Conservation (phyloP, 208 protist species). For the Angomonas ambiguus region DNA sequence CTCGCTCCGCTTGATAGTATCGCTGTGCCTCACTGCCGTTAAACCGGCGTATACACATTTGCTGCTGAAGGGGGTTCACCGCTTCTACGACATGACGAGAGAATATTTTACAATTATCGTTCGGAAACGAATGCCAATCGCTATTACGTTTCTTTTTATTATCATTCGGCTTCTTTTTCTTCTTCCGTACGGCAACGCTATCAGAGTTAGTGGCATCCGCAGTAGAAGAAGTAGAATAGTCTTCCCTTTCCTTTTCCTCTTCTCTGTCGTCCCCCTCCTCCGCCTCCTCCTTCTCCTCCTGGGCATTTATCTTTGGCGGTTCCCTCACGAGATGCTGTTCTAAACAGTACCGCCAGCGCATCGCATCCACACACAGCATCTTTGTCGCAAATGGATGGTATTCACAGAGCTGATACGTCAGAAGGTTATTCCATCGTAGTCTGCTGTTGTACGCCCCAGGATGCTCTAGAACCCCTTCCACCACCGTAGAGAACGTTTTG, state of each 20-base stretch:
- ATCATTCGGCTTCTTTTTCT: neutral
- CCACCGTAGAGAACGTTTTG: conserved; percentile 45
- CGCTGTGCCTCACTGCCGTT: conserved; percentile 28
- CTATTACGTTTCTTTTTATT: conserved; percentile 4
- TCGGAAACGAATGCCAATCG: conserved; percentile 22
- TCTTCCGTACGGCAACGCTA: no score
- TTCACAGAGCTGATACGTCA: conserved; percentile 65
- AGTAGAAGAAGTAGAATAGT: no score
- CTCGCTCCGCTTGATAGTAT: neutral
- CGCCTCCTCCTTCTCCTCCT: neutral
- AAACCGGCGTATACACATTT: conserved; percentile 60
- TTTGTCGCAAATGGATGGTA: conserved; percentile 80
- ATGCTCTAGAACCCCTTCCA: conserved; percentile 81
- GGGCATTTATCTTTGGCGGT: neutral
- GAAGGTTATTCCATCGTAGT: no score
- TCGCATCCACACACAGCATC: conserved; percentile 76
- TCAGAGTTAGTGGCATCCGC: no score
- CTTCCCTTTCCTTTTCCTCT: no score
- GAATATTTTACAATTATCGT: conserved; percentile 69
- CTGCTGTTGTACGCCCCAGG: conserved; percentile 82
- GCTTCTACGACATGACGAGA: conserved; percentile 74
- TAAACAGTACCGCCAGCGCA: conserved; percentile 50
- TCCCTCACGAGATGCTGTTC: conserved; percentile 56
- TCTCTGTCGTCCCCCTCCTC: neutral
- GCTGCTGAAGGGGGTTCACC: conserved; percentile 73